These are phyloP conservation scores for Arthrobotrys pseudoclavata DNA, from an alignment of 2,329 filamentous ascomycete genomes.

Conservation along the genomic window DNA sequence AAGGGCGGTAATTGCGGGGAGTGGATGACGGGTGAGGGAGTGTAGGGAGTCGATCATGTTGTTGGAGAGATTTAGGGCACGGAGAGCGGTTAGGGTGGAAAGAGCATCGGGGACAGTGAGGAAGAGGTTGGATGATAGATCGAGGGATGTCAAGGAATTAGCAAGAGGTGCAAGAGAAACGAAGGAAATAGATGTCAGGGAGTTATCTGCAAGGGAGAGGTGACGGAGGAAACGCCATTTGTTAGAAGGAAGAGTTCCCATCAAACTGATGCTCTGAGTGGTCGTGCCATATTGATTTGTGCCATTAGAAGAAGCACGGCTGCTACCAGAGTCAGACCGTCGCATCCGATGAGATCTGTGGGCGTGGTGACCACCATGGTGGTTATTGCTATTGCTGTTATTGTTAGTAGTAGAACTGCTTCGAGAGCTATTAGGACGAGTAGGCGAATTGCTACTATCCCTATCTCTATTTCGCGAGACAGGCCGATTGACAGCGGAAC, in stretches of 20 bases:
- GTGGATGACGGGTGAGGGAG: constrained; percentile 84
- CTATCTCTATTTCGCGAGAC: constrained; percentile 66
- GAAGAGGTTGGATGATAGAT: constrained; percentile 92
- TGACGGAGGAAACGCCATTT: constrained; percentile 98
- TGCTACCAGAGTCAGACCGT: constrained; percentile 91
- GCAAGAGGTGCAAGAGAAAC: constrained; percentile 84
- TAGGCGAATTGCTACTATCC: constrained; percentile 84
- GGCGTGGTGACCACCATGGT: constrained; percentile 66
- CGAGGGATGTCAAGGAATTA: constrained; percentile 89
- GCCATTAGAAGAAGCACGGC: constrained; percentile 74
- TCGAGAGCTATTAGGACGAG: constrained; percentile 80
- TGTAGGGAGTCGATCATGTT: constrained; percentile 98
- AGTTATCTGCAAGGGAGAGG: constrained; percentile 91
- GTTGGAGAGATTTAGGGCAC: constrained; percentile 91
- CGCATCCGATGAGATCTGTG: constrained; percentile 80
- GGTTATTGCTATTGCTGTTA: constrained; percentile 64
- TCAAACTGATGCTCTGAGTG: constrained; percentile 62
- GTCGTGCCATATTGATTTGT: constrained; percentile 57
- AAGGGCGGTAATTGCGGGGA: constrained; percentile 92
- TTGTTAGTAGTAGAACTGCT: constrained; percentile 72
- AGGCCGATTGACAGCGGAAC: constrained; percentile 60
- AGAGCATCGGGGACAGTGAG: constrained; percentile 94
- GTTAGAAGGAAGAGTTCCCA: constrained; percentile 80
- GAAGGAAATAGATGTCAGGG: constrained; percentile 82
- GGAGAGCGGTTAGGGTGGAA: constrained; percentile 85